These are phyloP conservation scores for Viola odorata DNA, from an alignment of 345 rosid genomes.

Conservation along the genomic window DNA sequence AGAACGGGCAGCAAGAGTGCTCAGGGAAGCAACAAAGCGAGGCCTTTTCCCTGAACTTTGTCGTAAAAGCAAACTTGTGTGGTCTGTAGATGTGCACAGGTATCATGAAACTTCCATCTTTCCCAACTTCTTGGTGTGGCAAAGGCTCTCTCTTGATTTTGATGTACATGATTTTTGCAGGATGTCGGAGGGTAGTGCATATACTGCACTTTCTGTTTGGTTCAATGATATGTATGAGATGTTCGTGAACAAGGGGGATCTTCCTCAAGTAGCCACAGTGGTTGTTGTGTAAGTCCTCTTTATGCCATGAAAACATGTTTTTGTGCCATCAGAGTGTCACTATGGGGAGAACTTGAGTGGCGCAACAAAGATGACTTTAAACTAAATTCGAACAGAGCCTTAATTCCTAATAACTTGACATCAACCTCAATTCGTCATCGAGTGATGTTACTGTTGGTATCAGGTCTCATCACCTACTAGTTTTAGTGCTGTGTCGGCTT, in stretches of 20 bases:
- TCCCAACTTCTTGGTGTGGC: conserved; percentile 12
- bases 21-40: conserved; percentile 70
- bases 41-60: conserved; percentile 89
- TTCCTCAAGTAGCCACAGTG: conserved; percentile 78
- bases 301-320: conserved; percentile 9
- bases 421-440: not conserved
- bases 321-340: not conserved
- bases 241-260: conserved; percentile 52
- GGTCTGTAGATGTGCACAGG: conserved; percentile 93
- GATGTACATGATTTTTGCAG: conserved; percentile 37
- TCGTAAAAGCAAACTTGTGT: conserved; percentile 73
- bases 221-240: conserved; percentile 50
- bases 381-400: not conserved
- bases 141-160: conserved; percentile 18
- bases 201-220: conserved; percentile 75
- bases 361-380: not conserved
- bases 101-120: conserved; percentile 17
- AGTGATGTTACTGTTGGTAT: no score
- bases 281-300: conserved; percentile 64
- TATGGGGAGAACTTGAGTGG: not conserved
- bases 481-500: not conserved
- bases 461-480: not conserved
- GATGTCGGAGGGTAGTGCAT: conserved; percentile 88
- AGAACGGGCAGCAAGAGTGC: conserved; percentile 83
- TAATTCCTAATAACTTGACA: not conserved